These are phyloP conservation scores for Hypoxylon crocopeplum DNA, from an alignment of 495 filamentous ascomycete genomes.

Conservation along the genomic window DNA sequence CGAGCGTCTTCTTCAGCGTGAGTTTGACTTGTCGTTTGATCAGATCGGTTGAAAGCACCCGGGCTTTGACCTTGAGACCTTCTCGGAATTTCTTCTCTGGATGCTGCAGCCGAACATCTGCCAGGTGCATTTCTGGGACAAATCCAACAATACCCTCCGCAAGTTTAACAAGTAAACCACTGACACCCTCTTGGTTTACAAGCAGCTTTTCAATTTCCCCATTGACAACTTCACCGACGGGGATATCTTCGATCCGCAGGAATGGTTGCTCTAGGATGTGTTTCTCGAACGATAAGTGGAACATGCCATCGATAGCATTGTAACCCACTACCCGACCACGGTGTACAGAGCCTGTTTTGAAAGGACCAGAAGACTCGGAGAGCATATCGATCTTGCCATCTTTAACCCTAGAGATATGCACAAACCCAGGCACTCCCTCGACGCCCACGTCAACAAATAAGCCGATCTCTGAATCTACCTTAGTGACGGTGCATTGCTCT, in stretches of 20 bases:
- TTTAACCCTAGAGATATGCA: constrained; percentile 89
- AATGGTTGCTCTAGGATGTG: constrained; percentile 85
- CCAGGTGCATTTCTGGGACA: constrained; percentile 85
- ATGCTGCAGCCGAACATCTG: constrained; percentile 85
- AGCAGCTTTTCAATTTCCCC: constrained; percentile 86
- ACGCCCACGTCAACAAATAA: constrained; percentile 83
- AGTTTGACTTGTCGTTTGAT: constrained; percentile 81
- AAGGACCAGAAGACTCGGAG: constrained; percentile 75
- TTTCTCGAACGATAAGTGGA: constrained; percentile 82
- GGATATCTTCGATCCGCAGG: constrained; percentile 86
- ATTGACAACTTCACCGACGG: constrained; percentile 79
- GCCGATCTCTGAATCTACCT: constrained; percentile 77
- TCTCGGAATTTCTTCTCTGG: constrained; percentile 96
- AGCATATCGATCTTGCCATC: constrained; percentile 86
- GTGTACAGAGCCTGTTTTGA: constrained; percentile 77
- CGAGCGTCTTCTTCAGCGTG: constrained; percentile 90
- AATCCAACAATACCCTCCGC: constrained; percentile 86
- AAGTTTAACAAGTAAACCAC: constrained; percentile 80
- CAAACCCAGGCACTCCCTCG: constrained; percentile 77
- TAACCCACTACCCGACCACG: constrained; percentile 84
- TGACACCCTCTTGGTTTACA: constrained; percentile 72
- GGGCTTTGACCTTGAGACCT: constrained; percentile 79
- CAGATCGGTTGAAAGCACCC: constrained; percentile 81
- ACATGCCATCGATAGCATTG: constrained; percentile 85
- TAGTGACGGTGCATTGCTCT: constrained; percentile 74